Percentiles rank a stretch among this genome's conserved stretches.
Conservation (phyloP, 768 basidiomycete genomes). For the Trametopsis cervina region DNA sequence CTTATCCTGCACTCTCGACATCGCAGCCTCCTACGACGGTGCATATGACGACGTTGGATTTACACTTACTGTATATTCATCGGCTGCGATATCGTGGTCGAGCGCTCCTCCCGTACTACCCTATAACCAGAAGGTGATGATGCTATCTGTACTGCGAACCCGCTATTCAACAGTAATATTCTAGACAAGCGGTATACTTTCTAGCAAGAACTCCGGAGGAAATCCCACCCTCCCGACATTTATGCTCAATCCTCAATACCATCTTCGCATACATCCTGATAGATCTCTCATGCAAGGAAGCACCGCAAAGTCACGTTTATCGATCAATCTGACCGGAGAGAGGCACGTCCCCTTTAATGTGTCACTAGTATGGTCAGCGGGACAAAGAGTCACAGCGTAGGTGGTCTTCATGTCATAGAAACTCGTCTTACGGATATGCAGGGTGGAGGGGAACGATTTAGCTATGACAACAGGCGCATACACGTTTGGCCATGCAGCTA, state of each 20-base stretch:
- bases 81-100: constrained; percentile 23
- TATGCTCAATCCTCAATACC: constrained; percentile 89
- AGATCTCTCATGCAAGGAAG: constrained; percentile 4
- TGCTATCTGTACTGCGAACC: not conserved
- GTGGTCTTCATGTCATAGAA: constrained; percentile 22
- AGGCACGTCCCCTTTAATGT: constrained; percentile 71
- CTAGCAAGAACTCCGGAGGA: constrained; percentile 73
- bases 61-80: constrained; percentile 56
- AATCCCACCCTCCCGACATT: constrained; percentile 75
- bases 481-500: constrained; percentile 64
- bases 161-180: not conserved
- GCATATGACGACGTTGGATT: constrained; percentile 53
- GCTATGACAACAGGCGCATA: constrained; percentile 75
- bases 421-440: constrained; percentile 15
- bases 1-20: constrained; percentile 27
- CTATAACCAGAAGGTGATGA: constrained; percentile 21
- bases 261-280: constrained; percentile 47
- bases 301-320: constrained; percentile 31
- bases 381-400: constrained; percentile 69
- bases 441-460: constrained; percentile 61
- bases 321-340: constrained; percentile 44
- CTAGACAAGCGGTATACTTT: constrained; percentile 58
- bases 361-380: constrained; percentile 67
- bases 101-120: constrained; percentile 14
- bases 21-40: constrained; percentile 69